A percentile compares a stretch with the other conserved stretches of the same genome.
Evolutionary conservation across 2,329 filamentous ascomycete genomes (phyloP).

Genomic region (Pseudogymnoascus sp.): DNA sequence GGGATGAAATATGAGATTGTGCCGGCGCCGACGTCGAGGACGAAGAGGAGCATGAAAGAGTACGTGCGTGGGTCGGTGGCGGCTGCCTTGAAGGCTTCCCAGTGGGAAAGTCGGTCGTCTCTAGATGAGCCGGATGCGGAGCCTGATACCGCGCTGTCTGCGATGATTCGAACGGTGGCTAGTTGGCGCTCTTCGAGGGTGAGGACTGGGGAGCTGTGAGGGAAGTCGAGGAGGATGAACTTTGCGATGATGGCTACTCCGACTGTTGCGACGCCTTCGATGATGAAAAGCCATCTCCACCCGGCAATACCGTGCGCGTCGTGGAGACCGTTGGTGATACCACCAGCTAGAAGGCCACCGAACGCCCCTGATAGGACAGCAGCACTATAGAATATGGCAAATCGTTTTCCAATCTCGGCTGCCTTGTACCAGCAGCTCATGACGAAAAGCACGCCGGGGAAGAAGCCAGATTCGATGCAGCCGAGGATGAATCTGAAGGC

Average conservation of each 20-base stretch:
- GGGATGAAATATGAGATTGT: constrained; percentile 64
- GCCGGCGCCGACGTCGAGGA: constrained; percentile 43
- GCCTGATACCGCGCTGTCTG: constrained; percentile 36
- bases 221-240: constrained; percentile 46
- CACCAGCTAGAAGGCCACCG: constrained; percentile 41
- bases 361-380: constrained; percentile 49
- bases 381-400: constrained; percentile 52
- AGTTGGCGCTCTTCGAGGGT: constrained; percentile 35
- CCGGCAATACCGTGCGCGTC: constrained; percentile 41
- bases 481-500: constrained; percentile 45
- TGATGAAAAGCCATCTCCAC: constrained; percentile 50
- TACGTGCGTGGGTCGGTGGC: constrained; percentile 43
- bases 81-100: constrained; percentile 36
- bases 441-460: constrained; percentile 46
- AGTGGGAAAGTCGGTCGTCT: constrained; percentile 28
- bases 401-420: constrained; percentile 47
- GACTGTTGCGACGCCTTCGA: constrained; percentile 40
- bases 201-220: constrained; percentile 39
- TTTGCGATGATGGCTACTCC: constrained; percentile 34
- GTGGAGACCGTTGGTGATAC: constrained; percentile 36
- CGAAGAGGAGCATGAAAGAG: constrained; percentile 44
- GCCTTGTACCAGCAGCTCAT: constrained; percentile 53
- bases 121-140: constrained; percentile 19
- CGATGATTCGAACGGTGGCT: constrained; percentile 40
- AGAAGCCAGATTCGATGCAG: constrained; percentile 46